These are phyloP conservation scores for Solanum raphanifolium DNA, from an alignment of 257 asterid species.

Conservation along the genomic window DNA sequence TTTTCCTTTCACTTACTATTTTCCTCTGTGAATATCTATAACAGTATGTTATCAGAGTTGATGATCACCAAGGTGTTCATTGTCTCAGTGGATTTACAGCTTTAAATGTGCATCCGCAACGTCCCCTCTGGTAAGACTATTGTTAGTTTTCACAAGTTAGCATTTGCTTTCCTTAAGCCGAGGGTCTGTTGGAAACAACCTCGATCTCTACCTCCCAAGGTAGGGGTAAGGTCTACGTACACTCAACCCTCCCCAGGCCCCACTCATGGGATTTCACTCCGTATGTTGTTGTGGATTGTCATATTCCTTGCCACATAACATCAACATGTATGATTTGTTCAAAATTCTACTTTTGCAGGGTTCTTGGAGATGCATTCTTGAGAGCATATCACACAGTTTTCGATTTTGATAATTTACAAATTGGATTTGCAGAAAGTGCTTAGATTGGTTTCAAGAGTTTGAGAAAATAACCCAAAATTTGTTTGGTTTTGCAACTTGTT, in stretches of 20 bases:
- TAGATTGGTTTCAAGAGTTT: not conserved
- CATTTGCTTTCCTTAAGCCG: not conserved
- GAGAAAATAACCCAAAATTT: not conserved
- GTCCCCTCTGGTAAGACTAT: slow-evolving; percentile 22
- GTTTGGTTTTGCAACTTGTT: not conserved
- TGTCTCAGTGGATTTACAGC: slow-evolving; percentile 26
- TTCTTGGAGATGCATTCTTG: slow-evolving; percentile 22
- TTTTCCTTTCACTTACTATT: not conserved
- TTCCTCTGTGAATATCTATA: not conserved
- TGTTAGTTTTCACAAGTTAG: not conserved
- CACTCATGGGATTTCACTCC: not conserved
- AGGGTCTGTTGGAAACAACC: not conserved
- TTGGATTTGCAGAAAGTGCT: slow-evolving; percentile 25
- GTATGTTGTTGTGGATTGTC: not conserved
- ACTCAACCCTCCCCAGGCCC: not conserved
- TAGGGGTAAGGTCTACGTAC: not conserved
- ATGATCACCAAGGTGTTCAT: slow-evolving; percentile 2
- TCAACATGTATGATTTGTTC: not conserved
- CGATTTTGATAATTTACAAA: slow-evolving; percentile 18
- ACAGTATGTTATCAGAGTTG: slow-evolving; percentile 18
- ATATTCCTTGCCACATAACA: not conserved
- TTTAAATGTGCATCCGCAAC: slow-evolving; percentile 14
- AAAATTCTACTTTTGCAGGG: slow-evolving; percentile 8
- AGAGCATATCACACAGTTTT: slow-evolving; percentile 27
- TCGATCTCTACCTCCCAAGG: not conserved